phyloP scores from a whole-genome alignment of 2,329 filamentous ascomycete genomes.

The Escovopsis sp. region DNA sequence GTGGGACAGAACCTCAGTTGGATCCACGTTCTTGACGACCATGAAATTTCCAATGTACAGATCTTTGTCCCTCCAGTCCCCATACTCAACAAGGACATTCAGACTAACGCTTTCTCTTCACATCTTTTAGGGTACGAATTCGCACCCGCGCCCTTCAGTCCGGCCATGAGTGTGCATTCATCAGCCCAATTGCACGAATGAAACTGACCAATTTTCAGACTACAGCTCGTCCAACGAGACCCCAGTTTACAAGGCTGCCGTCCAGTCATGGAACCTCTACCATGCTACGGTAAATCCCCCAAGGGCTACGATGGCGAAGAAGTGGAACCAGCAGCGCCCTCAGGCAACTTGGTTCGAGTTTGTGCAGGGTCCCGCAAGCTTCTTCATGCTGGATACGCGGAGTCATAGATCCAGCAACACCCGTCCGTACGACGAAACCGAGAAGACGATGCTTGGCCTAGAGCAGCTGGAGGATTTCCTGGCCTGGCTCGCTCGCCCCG shows the following conservation, averaged over 20 bases:
- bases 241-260: slow-evolving; percentile 62
- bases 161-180: no score
- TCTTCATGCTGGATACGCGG: slow-evolving; percentile 89
- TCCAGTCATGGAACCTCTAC: slow-evolving; percentile 77
- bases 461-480: slow-evolving; percentile 69
- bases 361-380: slow-evolving; percentile 74
- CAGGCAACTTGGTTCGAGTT: slow-evolving; percentile 80
- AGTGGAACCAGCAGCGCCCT: slow-evolving; percentile 19
- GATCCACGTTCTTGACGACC: slow-evolving; percentile 94
- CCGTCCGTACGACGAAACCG: slow-evolving; percentile 40
- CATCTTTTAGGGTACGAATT: background rate
- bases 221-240: slow-evolving; percentile 79
- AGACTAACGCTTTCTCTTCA: no score
- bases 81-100: no score
- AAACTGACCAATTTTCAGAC: slow-evolving; percentile 46
- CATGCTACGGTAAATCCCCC: slow-evolving; percentile 78
- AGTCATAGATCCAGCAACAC: slow-evolving; percentile 62
- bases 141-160: background rate
- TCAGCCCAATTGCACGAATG: no score
- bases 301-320: slow-evolving; percentile 33
- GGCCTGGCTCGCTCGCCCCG: slow-evolving; percentile 55
- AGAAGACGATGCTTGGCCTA: slow-evolving; percentile 77
- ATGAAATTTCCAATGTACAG: slow-evolving; percentile 87
- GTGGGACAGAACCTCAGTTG: slow-evolving; percentile 73
- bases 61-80: background rate